phyloP scores from a whole-genome alignment of 129 eudicot species.

The Erigeron canadensis region DNA sequence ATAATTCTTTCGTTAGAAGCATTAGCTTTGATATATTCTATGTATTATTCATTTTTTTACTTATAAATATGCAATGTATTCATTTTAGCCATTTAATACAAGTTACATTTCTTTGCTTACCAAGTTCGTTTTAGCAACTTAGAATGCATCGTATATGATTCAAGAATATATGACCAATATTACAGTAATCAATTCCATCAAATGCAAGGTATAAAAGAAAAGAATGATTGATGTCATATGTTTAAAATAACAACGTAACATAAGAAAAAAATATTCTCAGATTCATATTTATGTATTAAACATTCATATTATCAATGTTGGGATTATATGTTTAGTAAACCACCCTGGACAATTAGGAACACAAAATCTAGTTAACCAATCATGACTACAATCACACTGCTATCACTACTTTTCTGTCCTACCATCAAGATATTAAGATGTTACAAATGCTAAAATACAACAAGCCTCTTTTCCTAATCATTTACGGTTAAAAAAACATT shows the following conservation, averaged over 20 bases:
- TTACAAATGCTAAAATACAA: constrained; percentile 29
- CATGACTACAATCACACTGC: constrained; percentile 29
- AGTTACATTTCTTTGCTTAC: no score
- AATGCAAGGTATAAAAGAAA: no score
- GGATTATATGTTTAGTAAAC: constrained; percentile 9
- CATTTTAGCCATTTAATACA: no score
- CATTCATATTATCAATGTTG: not conserved
- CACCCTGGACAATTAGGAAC: constrained; percentile 22
- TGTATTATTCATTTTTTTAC: not conserved
- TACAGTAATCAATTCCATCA: no score
- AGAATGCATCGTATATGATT: no score
- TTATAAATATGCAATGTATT: not conserved
- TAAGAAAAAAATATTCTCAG: not conserved
- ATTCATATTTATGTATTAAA: not conserved
- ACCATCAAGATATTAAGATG: constrained; percentile 6
- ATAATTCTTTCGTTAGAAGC: constrained; percentile 20
- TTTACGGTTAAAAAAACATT: constrained; percentile 14
- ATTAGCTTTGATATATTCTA: not conserved
- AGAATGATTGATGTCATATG: no score
- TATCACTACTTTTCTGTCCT: constrained; percentile 19
- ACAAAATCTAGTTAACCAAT: constrained; percentile 25
- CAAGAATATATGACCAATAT: no score
- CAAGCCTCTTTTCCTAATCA: constrained; percentile 22
- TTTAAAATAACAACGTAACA: no score
- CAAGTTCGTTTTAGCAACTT: no score